A percentile compares a stretch with the other conserved stretches of the same genome.
These are phyloP conservation scores for Mycena epipterygia DNA, from an alignment of 768 basidiomycete species.

Conservation along the genomic window DNA sequence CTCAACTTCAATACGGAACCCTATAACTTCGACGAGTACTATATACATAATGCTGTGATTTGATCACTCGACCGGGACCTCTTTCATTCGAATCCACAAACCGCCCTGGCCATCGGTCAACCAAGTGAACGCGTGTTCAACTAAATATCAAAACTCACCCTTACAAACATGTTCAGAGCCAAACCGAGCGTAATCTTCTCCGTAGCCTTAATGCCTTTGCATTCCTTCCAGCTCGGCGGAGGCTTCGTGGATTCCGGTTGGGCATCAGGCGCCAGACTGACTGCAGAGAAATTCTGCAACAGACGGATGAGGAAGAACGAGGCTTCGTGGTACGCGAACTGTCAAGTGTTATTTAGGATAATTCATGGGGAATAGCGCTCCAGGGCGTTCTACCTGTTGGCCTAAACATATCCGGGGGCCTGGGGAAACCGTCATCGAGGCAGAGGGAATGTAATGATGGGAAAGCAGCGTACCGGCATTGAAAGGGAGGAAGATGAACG, in stretches of 20 bases:
- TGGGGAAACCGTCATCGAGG: background rate
- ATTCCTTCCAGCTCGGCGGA: background rate
- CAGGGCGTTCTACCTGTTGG: slow-evolving; percentile 7
- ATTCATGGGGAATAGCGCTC: background rate
- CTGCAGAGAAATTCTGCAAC: background rate
- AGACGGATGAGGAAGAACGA: background rate
- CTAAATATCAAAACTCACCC: slow-evolving; percentile 42
- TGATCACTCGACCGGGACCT: slow-evolving; percentile 15
- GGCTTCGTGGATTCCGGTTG: background rate
- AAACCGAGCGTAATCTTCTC: slow-evolving; percentile 46
- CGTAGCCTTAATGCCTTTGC: slow-evolving; percentile 38
- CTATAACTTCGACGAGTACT: too few species aligned
- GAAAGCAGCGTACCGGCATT: slow-evolving; percentile 34
- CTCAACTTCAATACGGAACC: too few species aligned
- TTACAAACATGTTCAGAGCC: slow-evolving; percentile 54
- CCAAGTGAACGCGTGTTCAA: background rate
- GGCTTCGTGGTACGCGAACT: slow-evolving; percentile 2
- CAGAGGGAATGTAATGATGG: slow-evolving; percentile 23
- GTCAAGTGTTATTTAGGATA: background rate
- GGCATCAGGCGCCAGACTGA: background rate
- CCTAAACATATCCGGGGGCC: slow-evolving; percentile 56
- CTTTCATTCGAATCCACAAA: slow-evolving; percentile 44
- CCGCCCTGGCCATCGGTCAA: slow-evolving; percentile 38
- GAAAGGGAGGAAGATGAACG: slow-evolving; percentile 62
- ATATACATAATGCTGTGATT: too few species aligned